phyloP scores from a whole-genome alignment of 164 flowering plant species.

The Kalanchoe fedtschenkoi region DNA sequence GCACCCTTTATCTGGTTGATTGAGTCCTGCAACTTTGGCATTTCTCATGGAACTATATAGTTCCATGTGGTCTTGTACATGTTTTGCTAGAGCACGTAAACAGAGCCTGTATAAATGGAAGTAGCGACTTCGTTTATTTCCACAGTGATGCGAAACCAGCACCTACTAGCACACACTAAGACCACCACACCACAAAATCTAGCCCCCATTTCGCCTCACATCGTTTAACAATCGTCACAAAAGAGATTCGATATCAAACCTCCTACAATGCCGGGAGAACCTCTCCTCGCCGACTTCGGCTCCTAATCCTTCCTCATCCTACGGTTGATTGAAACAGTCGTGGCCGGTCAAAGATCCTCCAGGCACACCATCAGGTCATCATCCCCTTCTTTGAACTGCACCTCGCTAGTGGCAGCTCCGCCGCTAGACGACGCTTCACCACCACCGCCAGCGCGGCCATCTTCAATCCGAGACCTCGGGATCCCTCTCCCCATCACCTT shows the following conservation, averaged over 20 bases:
- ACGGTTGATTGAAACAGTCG: neutral
- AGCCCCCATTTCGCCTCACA: neutral
- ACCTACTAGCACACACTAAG: neutral
- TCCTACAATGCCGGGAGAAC: neutral
- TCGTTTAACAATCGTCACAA: neutral
- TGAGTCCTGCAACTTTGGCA: no score
- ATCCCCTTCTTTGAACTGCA: constrained; percentile 15
- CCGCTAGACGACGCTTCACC: neutral
- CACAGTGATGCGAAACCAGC: neutral
- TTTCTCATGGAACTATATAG: no score
- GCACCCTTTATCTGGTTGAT: no score
- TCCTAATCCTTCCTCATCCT: neutral
- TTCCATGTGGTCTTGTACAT: no score
- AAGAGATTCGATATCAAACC: neutral
- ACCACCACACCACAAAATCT: neutral
- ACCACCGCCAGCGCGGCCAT: neutral
- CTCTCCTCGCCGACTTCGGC: neutral
- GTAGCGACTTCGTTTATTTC: neutral
- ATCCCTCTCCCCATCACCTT: constrained; percentile 17
- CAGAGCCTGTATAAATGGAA: no score
- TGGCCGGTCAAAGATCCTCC: neutral
- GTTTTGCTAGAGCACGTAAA: no score
- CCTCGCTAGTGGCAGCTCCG: neutral
- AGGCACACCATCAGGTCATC: constrained; percentile 16
- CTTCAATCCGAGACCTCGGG: constrained; percentile 4